Conservation (phyloP, 305 asterid genomes). For the Fraxinus sp. region DNA sequence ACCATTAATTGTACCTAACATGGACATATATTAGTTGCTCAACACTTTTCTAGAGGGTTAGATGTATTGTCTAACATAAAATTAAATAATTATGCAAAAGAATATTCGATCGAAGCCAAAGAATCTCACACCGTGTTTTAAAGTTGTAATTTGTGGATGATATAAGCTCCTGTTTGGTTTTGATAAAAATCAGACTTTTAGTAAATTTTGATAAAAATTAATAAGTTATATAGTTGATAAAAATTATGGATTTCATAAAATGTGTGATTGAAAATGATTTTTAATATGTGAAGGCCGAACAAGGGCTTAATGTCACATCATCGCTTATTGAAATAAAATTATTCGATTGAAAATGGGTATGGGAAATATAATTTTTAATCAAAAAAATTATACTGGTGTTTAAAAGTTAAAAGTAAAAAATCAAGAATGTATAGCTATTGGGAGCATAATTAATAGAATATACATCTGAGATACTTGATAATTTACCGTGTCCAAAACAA, state of each 20-base stretch:
- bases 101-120: slow-evolving; percentile 22
- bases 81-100: background rate
- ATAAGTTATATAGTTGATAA: too few species aligned
- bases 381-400: background rate
- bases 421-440: too few species aligned
- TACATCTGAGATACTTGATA: background rate
- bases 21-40: background rate
- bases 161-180: background rate
- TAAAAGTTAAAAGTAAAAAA: too few species aligned
- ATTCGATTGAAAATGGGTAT: background rate
- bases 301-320: background rate
- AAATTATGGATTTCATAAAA: too few species aligned
- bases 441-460: background rate
- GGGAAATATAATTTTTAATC: too few species aligned
- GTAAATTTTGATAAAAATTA: too few species aligned
- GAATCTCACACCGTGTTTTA: slow-evolving; percentile 9
- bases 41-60: slow-evolving; percentile 9
- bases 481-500: background rate
- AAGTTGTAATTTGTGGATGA: background rate
- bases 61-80: background rate
- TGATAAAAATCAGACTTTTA: too few species aligned
- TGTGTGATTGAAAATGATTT: too few species aligned
- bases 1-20: background rate
- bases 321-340: background rate
- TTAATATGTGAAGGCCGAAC: too few species aligned